Evolutionary conservation across 1,284 basidiomycete genomes (phyloP), one percentile per base, ranked within the genome.

Genomic region (Phlebopus sp.): DNA sequence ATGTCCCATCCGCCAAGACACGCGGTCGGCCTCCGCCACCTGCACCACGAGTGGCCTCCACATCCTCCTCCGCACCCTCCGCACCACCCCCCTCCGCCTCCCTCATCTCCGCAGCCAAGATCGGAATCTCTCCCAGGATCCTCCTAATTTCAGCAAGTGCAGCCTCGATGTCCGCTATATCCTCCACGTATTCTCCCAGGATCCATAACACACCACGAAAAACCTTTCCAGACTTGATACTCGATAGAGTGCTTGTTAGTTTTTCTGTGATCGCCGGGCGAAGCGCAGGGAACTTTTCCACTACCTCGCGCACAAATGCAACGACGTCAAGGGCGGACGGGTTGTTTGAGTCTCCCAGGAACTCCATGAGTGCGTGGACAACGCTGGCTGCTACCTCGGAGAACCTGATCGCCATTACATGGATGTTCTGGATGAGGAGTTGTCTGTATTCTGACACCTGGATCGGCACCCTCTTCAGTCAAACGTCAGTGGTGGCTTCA

Each of bases 191-290:
- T 72, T 99, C 97, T 56, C 96, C 97, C 11, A 98, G 80, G 56
- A 99, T 98, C 96, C 96, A 99, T 47, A 99, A 79, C 10, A 97
- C 84, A 4, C 97, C 96, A 11, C 96, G 85, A 78, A 92, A 98
- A 29, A 98, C 96, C 69, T 98, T 99, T 53, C 95, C 96, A 14
- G 91, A 95, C 71, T 96, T 95, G 75, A 99, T 94, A 47, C 93
- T 90, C 40, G 78, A 65, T 44, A 99, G 86, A 0, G 93, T 92
- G 40, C 83, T 74, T 41, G 90, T 82, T 39, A 99, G 83, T 64
- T 92, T 93, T 61, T 90, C 83, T 48, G 91, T 89, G 60, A 99
- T 95, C 8, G 86, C 79, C 2, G 78, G 68, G 8, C 97, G 90
- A 18, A 99, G 80, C 50, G 83, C 72, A 2, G 95, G 95, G 83